These are phyloP conservation scores for Evernia prunastri DNA, from an alignment of 495 filamentous ascomycete genomes.

Conservation along the genomic window DNA sequence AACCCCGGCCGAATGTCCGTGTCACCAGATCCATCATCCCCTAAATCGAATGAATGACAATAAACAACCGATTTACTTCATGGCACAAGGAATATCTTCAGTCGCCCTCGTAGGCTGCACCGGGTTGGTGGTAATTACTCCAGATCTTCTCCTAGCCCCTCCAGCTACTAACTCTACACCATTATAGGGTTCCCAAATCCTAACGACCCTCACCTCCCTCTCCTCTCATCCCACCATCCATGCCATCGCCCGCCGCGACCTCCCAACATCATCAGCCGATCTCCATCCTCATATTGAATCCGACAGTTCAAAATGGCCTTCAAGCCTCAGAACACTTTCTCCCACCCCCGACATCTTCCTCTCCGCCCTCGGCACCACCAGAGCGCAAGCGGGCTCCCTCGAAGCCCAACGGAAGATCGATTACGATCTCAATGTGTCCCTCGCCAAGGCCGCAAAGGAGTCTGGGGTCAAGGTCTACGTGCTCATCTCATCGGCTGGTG, in stretches of 20 bases:
- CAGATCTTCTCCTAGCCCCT: too few species aligned
- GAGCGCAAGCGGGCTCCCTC: conserved; percentile 57
- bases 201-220: conserved; percentile 40
- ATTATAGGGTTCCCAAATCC: conserved; percentile 43
- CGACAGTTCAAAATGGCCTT: conserved; percentile 51
- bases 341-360: conserved; percentile 56
- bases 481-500: conserved; percentile 54
- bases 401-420: conserved; percentile 72
- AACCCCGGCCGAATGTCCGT: too few species aligned
- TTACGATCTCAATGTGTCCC: conserved; percentile 63
- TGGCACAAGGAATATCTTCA: conserved; percentile 25
- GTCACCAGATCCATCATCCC: too few species aligned
- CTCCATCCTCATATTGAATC: conserved; percentile 41
- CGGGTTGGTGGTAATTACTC: conserved; percentile 43
- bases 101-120: conserved; percentile 42
- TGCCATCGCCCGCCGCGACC: conserved; percentile 43
- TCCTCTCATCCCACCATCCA: conserved; percentile 38
- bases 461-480: conserved; percentile 61
- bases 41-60: too few species aligned
- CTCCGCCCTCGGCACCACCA: conserved; percentile 63
- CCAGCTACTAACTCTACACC: neutral
- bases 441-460: conserved; percentile 58
- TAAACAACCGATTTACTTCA: neutral
- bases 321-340: conserved; percentile 43
- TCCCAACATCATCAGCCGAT: conserved; percentile 32